Base-by-base conservation (phyloP, 1,284 basidiomycete genomes). In the Tilletia caries region DNA sequence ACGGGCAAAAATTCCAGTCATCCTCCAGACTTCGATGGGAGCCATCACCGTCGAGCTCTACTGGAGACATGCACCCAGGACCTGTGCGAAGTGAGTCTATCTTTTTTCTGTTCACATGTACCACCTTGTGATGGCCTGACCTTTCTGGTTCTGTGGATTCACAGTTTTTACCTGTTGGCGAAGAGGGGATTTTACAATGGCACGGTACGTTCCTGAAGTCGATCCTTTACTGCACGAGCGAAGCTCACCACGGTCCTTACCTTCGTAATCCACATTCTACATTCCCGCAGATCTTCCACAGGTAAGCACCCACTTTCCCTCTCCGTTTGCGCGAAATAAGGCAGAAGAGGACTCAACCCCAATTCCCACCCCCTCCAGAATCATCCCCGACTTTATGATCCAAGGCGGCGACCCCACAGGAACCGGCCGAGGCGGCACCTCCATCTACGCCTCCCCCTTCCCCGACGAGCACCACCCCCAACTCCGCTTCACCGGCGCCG, bases 181-280 rank as follows among this genome's bases (percentile, higher is more conserved):
- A 70, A 76, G 65, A 73, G 79, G 43, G 81, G 81, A 32, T 82
- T 80, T 70, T 81, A 81, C 70, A 76, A 81, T 50, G 81, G 79
- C 48, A 74, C 68, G 3, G 65, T 69, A 29, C 44, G 68, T 69
- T 5, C 33, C 32, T 33, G n/a, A 29, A 1, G 25, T 54, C 48
- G 8, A 20, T 8, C 27, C 23, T 27, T 23, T 15, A 2, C 13
- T 54, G 46, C 46, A n/a, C n/a, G n/a, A n/a, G n/a, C n/a, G n/a
- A n/a, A n/a, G n/a, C n/a, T n/a, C n/a, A n/a, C n/a, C n/a, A n/a
- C n/a, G n/a, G n/a, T n/a, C n/a, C n/a, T n/a, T n/a, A n/a, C n/a
- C n/a, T n/a, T n/a, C n/a, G n/a, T n/a, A n/a, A n/a, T n/a, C n/a
- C n/a, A n/a, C n/a, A n/a, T n/a, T n/a, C n/a, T n/a, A 20, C 43